Conservation (phyloP, 106 monocot genomes). For the Allium cepa region DNA sequence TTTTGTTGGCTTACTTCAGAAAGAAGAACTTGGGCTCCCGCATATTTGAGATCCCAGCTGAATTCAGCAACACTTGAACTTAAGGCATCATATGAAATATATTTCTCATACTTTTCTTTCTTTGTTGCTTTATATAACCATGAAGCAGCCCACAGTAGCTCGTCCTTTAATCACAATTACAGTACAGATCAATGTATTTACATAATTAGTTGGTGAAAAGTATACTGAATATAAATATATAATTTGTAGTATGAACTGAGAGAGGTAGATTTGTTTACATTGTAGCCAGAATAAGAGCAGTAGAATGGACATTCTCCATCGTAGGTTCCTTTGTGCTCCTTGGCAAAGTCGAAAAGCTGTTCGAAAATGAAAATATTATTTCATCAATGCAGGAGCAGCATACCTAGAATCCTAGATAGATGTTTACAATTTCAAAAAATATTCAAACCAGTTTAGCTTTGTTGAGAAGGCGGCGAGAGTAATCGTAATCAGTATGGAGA, state of each 20-base stretch:
- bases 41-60: slow-evolving; percentile 89
- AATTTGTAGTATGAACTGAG: neutral
- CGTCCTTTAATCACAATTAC: slow-evolving; percentile 42
- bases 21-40: slow-evolving; percentile 84
- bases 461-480: slow-evolving; percentile 71
- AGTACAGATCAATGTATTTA: neutral
- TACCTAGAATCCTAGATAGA: too few species aligned
- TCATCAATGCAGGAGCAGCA: too few species aligned
- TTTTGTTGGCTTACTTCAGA: slow-evolving; percentile 25
- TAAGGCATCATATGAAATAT: slow-evolving; percentile 59
- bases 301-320: slow-evolving; percentile 97
- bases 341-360: slow-evolving; percentile 82
- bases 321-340: slow-evolving; percentile 53
- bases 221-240: too few species aligned
- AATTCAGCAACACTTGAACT: slow-evolving; percentile 83
- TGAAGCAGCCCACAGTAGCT: slow-evolving; percentile 84
- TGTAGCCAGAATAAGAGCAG: slow-evolving; percentile 86
- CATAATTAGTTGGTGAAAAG: neutral
- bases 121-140: slow-evolving; percentile 81
- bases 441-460: slow-evolving; percentile 73
- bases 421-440: neutral
- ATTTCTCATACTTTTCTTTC: slow-evolving; percentile 29
- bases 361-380: slow-evolving; percentile 1
- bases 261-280: slow-evolving; percentile 33
- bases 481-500: slow-evolving; percentile 23